Evolutionary conservation across 345 rosid genomes (phyloP), one percentile per base, ranked within the genome.

Genomic region (Barbarea vulgaris): DNA sequence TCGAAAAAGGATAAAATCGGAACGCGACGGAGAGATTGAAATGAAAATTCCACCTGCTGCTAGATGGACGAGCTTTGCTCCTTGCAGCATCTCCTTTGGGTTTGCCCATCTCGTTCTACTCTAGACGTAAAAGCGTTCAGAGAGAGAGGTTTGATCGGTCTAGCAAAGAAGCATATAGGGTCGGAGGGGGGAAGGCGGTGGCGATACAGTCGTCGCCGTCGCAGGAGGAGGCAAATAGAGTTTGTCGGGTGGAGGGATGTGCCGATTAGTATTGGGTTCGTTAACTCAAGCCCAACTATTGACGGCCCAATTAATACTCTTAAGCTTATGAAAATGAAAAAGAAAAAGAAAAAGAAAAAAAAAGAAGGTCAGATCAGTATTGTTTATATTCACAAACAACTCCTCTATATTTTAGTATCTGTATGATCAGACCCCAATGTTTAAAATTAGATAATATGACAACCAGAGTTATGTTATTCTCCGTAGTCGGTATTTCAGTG

Each of bases 11-110:
- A 6, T n/a, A 14, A 15, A 18, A 54, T 14, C 11, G 10, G 13
- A 62, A 56, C 15, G 25, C 54, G 19, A 27, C 15, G 2, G 42
- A 58, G 64, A 22, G 48, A 34, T 22, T 47, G 71, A 17, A 52
- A 9, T 33, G 39, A 14, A 22, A 14, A 14, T 1, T 25, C 64
- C 4, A 89, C 98, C 98, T 88, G 92, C 98, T 93, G 90, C 98
- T 93, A 15, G 98, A 93, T 69, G 98, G 93, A 44, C 98, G 97
- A 18, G 88, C 83, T 85, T 91, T 93, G 87, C 83, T 85, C 81
- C 93, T 79, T 50, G 78, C 87, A 42, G 81, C 87, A 22, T 89
- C 98, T 74, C 97, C 98, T 79, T 91, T 93, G 66, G 82, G 93
- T 78, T 67, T 91, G 18, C 96, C 96, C 98, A 93, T 91, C 50